phyloP scores from a whole-genome alignment of 768 basidiomycete genomes.

The Cystofilobasidium macerans region DNA sequence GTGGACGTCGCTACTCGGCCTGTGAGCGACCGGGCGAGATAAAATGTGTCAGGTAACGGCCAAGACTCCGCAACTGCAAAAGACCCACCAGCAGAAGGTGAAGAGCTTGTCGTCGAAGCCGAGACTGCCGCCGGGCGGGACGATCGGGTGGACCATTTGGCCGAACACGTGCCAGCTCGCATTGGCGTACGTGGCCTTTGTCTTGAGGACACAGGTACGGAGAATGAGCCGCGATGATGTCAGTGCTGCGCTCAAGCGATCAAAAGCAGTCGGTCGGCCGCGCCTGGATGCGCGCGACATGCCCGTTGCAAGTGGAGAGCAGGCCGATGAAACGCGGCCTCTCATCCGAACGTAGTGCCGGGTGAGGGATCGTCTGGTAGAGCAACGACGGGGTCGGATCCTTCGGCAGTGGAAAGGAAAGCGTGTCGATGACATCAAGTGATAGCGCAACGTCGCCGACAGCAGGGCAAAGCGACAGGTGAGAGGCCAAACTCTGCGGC shows the following conservation, averaged over 20 bases:
- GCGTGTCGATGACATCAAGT: slow-evolving; percentile 68
- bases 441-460: slow-evolving; percentile 63
- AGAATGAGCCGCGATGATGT: slow-evolving; percentile 43
- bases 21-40: not conserved
- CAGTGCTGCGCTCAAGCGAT: not conserved
- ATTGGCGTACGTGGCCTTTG: slow-evolving; percentile 64
- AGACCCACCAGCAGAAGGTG: slow-evolving; percentile 45
- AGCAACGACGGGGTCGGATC: slow-evolving; percentile 31
- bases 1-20: slow-evolving; percentile 33
- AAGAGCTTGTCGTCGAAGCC: slow-evolving; percentile 86
- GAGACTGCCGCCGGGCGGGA: slow-evolving; percentile 80
- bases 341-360: slow-evolving; percentile 63
- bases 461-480: slow-evolving; percentile 64
- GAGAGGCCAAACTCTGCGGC: slow-evolving; percentile 61
- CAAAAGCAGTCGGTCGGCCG: no score
- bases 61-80: not conserved
- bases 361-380: slow-evolving; percentile 66
- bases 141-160: slow-evolving; percentile 64
- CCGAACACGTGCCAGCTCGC: slow-evolving; percentile 82
- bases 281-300: not conserved
- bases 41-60: not conserved
- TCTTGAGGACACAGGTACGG: slow-evolving; percentile 56
- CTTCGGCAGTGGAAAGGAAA: slow-evolving; percentile 48
- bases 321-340: slow-evolving; percentile 63
- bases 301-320: slow-evolving; percentile 54